Evolutionary conservation across 2,329 filamentous ascomycete genomes (phyloP).

Genomic region (Pestalotiopsis sp.): DNA sequence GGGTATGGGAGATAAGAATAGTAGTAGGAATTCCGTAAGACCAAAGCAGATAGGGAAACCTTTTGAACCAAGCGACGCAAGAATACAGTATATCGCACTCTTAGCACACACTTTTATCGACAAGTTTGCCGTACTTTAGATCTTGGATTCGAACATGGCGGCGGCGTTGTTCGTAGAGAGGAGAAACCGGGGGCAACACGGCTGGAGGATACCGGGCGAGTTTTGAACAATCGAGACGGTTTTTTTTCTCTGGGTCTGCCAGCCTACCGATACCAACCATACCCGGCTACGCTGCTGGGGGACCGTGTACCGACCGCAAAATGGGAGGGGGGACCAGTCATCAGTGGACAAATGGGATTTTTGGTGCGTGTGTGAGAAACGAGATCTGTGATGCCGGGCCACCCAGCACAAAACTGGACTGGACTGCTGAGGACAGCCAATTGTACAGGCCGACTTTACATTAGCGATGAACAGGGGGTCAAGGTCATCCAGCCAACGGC

Average conservation of each 20-base stretch:
- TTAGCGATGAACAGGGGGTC: background rate
- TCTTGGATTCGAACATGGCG: slow-evolving; percentile 56
- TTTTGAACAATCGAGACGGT: slow-evolving; percentile 30
- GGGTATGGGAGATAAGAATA: background rate
- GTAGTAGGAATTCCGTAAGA: slow-evolving; percentile 9
- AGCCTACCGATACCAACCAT: background rate
- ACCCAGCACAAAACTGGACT: background rate
- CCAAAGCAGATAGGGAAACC: slow-evolving; percentile 19
- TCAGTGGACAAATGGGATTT: background rate
- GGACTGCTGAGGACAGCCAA: background rate
- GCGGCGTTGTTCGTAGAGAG: slow-evolving; percentile 48
- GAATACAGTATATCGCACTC: slow-evolving; percentile 31
- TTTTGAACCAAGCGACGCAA: background rate
- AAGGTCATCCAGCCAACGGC: background rate
- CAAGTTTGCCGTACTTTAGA: slow-evolving; percentile 53
- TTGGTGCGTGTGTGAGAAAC: background rate
- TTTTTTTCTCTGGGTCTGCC: background rate
- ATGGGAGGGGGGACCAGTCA: background rate
- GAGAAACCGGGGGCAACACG: slow-evolving; percentile 33
- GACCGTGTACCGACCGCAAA: background rate
- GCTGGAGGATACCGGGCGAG: slow-evolving; percentile 31
- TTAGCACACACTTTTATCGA: slow-evolving; percentile 47
- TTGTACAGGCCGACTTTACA: background rate
- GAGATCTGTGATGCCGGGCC: background rate
- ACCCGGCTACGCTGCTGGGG: background rate